Evolutionary conservation across 345 rosid genomes (phyloP).

Genomic region (Rhizophora mangle): DNA sequence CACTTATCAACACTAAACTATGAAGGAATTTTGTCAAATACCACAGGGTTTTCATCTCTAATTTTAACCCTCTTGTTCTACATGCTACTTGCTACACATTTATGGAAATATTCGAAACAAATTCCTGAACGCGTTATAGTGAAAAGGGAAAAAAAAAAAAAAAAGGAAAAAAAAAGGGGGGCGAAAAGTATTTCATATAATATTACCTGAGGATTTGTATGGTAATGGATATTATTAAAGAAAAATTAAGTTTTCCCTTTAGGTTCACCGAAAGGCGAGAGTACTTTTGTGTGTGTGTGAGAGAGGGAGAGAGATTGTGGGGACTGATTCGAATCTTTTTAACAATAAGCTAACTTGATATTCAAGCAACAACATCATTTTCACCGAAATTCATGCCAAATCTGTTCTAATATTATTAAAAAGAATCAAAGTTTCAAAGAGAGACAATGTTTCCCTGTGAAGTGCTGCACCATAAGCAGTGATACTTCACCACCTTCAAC

Average conservation of each 20-base stretch:
- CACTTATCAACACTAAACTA: no score
- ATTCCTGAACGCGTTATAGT: no score
- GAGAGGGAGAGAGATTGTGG: slow-evolving; percentile 13
- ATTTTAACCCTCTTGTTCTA: no score
- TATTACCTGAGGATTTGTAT: not conserved
- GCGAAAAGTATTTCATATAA: not conserved
- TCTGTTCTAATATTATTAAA: not conserved
- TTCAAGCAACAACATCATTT: slow-evolving; percentile 24
- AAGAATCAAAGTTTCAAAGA: not conserved
- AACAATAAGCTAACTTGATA: slow-evolving; percentile 28
- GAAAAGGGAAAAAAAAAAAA: no score
- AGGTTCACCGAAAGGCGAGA: slow-evolving; percentile 8
- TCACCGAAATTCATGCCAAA: slow-evolving; percentile 11
- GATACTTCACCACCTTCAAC: not conserved
- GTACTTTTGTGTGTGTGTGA: not conserved
- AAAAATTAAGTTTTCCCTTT: not conserved
- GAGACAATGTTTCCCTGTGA: not conserved
- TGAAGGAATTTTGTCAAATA: no score
- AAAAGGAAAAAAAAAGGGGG: no score
- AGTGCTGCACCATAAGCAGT: not conserved
- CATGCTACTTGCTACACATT: no score
- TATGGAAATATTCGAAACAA: no score
- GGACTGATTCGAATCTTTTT: slow-evolving; percentile 25
- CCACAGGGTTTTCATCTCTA: no score
- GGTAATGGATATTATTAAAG: not conserved